These are phyloP conservation scores for Sporothrix inflata DNA, from an alignment of 2,329 filamentous ascomycete species.

Conservation along the genomic window DNA sequence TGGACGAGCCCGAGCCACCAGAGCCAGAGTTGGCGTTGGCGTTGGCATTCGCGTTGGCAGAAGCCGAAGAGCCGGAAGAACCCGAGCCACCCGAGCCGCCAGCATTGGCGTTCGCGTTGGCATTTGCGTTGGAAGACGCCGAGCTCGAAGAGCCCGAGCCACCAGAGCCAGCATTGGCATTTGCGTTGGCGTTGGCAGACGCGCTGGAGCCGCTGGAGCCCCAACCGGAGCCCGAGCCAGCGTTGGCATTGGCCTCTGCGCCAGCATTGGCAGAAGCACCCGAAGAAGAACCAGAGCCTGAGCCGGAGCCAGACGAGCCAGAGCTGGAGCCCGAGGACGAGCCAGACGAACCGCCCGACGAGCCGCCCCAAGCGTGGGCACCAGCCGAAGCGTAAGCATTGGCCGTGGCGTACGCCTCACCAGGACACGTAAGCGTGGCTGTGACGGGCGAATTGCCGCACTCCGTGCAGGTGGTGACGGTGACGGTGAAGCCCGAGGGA, in stretches of 20 bases:
- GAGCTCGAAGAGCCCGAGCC: slow-evolving; percentile 3
- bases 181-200: not conserved
- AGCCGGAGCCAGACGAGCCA: not conserved
- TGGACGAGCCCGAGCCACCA: slow-evolving; percentile 4
- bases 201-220: not conserved
- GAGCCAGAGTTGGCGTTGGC: slow-evolving; percentile 15
- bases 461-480: slow-evolving; percentile 30
- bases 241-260: not conserved
- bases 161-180: not conserved
- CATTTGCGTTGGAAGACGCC: not conserved
- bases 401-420: slow-evolving; percentile 16
- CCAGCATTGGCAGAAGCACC: slow-evolving; percentile 1
- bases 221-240: slow-evolving; percentile 8
- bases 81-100: not conserved
- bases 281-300: not conserved
- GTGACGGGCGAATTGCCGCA: slow-evolving; percentile 30
- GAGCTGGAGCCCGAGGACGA: not conserved
- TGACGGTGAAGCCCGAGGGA: slow-evolving; percentile 32
- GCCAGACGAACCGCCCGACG: not conserved
- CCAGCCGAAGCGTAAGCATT: not conserved
- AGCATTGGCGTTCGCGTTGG: not conserved
- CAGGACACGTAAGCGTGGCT: slow-evolving; percentile 31
- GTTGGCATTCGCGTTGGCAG: not conserved
- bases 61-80: slow-evolving; percentile 4
- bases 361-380: not conserved